These are phyloP conservation scores for Rhodomyrtus tomentosa DNA, from an alignment of 345 rosid species.

Conservation along the genomic window DNA sequence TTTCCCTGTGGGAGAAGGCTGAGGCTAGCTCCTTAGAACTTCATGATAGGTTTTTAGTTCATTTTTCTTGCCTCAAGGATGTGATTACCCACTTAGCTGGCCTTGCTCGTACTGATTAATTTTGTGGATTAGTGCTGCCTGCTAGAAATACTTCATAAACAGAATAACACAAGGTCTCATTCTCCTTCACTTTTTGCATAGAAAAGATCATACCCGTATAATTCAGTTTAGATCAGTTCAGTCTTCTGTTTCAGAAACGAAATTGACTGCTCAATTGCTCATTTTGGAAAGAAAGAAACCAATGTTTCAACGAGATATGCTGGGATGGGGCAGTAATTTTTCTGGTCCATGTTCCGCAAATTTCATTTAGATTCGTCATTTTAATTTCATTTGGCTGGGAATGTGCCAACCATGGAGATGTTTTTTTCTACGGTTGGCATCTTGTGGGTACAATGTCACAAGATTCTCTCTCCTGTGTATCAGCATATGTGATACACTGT, in stretches of 20 bases:
- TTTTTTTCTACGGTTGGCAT: not conserved
- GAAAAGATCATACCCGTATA: not conserved
- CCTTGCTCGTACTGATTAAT: constrained; percentile 19
- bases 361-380: not conserved
- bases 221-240: not conserved
- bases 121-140: not conserved
- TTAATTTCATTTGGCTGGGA: not conserved
- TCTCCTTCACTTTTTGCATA: not conserved
- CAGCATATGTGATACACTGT: not conserved
- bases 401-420: not conserved
- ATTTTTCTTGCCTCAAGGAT: constrained; percentile 58
- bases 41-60: constrained; percentile 44
- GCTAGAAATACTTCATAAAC: not conserved
- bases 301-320: not conserved
- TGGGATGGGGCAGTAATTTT: not conserved
- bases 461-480: not conserved
- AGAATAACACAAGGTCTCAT: not conserved
- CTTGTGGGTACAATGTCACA: not conserved
- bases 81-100: constrained; percentile 38
- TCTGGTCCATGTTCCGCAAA: not conserved
- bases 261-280: not conserved
- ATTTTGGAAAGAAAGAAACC: not conserved
- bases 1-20: constrained; percentile 48
- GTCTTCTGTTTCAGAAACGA: not conserved
- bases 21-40: constrained; percentile 26